These are phyloP conservation scores for Spongispora temasekensis DNA, from an alignment of 1,284 basidiomycete species.

Conservation along the genomic window DNA sequence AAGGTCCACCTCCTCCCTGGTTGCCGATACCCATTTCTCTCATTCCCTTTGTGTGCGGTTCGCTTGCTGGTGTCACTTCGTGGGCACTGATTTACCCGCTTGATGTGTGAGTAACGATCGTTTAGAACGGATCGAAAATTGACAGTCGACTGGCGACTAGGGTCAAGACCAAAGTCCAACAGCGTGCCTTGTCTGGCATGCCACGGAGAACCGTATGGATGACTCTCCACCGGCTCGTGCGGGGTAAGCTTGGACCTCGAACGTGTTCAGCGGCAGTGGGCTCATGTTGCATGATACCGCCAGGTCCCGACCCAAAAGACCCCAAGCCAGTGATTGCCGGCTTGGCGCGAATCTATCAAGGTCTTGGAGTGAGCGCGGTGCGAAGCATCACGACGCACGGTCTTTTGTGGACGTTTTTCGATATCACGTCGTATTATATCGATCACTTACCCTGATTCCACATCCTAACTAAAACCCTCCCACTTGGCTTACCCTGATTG, in stretches of 20 bases:
- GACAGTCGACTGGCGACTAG: conserved; percentile 39
- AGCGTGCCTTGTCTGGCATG: conserved; percentile 81
- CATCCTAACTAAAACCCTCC: conserved; percentile 6
- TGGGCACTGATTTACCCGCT: conserved; percentile 85
- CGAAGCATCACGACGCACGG: conserved; percentile 84
- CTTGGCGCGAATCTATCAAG: conserved; percentile 77
- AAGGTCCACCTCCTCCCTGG: conserved; percentile 76
- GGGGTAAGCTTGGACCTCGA: conserved; percentile 58
- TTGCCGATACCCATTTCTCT: conserved; percentile 74
- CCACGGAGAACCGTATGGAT: conserved; percentile 66
- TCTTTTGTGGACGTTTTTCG: conserved; percentile 82
- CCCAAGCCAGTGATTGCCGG: conserved; percentile 73
- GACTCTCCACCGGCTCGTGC: conserved; percentile 75
- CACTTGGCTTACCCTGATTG: conserved; percentile 3
- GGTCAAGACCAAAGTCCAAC: conserved; percentile 92
- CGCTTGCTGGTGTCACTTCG: conserved; percentile 79
- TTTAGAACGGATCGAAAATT: not conserved
- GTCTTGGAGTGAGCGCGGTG: conserved; percentile 81
- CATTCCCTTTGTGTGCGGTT: conserved; percentile 85
- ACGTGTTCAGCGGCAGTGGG: no score
- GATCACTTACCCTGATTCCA: conserved; percentile 57
- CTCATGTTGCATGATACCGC: not conserved
- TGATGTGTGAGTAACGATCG: conserved; percentile 62
- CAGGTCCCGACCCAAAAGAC: conserved; percentile 73
- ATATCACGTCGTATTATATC: conserved; percentile 72